Conservation (phyloP, 306 rosid species). For the Castanea mollissima region DNA sequence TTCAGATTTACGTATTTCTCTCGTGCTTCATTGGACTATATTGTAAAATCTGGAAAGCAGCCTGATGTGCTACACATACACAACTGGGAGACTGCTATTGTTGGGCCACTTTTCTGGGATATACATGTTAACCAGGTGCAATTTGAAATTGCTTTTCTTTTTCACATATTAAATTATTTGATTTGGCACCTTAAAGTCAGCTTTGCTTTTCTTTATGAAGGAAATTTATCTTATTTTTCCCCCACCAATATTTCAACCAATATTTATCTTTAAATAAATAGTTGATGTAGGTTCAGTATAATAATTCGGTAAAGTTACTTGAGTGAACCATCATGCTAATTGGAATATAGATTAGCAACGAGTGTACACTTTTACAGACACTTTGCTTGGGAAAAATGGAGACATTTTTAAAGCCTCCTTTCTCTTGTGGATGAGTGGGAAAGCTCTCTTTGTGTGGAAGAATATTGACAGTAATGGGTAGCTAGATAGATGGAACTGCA, state of each 20-base stretch:
- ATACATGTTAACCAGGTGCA: conserved; percentile 70
- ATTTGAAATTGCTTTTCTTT: conserved; percentile 6
- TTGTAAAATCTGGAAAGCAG: conserved; percentile 78
- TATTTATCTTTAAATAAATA: not conserved
- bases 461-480: not conserved
- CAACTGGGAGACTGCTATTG: conserved; percentile 91
- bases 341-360: not conserved
- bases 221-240: not conserved
- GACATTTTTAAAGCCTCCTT: not conserved
- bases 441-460: not conserved
- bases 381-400: not conserved
- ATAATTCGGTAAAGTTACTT: not conserved
- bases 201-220: not conserved
- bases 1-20: conserved; percentile 87
- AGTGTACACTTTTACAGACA: not conserved
- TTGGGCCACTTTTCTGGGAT: conserved; percentile 98
- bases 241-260: not conserved
- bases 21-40: conserved; percentile 88
- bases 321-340: not conserved
- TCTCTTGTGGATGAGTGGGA: not conserved
- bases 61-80: conserved; percentile 88
- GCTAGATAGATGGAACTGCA: not conserved
- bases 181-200: not conserved
- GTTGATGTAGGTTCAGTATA: not conserved
- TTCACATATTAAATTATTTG: not conserved